These are phyloP conservation scores for Mycocentrospora acerina DNA, from an alignment of 2,329 filamentous ascomycete species.

Conservation along the genomic window DNA sequence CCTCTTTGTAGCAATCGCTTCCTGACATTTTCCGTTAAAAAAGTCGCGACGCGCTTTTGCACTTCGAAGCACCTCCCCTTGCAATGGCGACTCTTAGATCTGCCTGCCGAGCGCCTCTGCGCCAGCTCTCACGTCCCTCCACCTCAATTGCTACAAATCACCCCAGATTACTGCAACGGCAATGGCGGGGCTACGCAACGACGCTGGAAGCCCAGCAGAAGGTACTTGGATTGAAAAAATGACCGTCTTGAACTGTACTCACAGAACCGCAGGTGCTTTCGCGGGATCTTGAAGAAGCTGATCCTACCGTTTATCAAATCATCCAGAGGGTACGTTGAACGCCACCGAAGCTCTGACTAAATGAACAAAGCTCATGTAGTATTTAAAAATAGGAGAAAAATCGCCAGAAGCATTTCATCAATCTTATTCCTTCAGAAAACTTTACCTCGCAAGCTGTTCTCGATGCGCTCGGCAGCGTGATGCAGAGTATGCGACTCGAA, in stretches of 20 bases:
- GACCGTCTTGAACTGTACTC: conserved; percentile 5
- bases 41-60: conserved; percentile 15
- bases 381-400: conserved; percentile 72
- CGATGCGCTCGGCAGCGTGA: conserved; percentile 77
- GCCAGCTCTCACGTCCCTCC: conserved; percentile 33
- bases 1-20: conserved; percentile 11
- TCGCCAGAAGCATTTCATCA: conserved; percentile 97
- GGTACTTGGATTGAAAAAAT: conserved; percentile 29
- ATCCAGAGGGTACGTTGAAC: conserved; percentile 72
- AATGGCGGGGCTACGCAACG: conserved; percentile 46
- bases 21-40: conserved; percentile 12
- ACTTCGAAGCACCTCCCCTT: conserved; percentile 8
- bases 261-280: conserved; percentile 68
- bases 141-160: conserved; percentile 33
- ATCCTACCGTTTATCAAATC: conserved; percentile 84
- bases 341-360: conserved; percentile 9
- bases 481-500: conserved; percentile 53
- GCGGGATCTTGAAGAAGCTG: conserved; percentile 76
- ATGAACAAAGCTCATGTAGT: conserved; percentile 3
- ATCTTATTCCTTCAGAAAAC: conserved; percentile 98
- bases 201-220: conserved; percentile 52
- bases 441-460: conserved; percentile 98
- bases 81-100: conserved; percentile 47
- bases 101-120: conserved; percentile 43
- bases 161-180: conserved; percentile 30